Percentiles rank a stretch among this genome's conserved stretches.
phyloP scores from a whole-genome alignment of 345 rosid genomes.

The Lenwebbia sp. region DNA sequence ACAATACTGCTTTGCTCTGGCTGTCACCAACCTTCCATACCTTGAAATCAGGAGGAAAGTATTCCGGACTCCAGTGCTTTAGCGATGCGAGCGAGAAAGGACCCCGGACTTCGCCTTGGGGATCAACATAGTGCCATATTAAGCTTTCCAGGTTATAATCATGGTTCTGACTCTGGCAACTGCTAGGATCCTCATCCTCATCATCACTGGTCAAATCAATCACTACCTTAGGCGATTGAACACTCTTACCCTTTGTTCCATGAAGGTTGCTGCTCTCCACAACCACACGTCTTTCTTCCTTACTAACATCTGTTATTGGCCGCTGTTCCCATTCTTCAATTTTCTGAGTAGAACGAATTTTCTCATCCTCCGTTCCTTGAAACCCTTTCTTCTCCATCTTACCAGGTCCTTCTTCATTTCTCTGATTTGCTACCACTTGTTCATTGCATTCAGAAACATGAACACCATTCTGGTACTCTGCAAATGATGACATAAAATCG shows the following conservation, averaged over 20 bases:
- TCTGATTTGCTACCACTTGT: background rate
- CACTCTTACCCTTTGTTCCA: background rate
- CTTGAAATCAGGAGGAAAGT: conserved; percentile 49
- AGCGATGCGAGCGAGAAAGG: conserved; percentile 53
- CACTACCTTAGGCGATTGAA: conserved; percentile 10
- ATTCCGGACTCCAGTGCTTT: conserved; percentile 38
- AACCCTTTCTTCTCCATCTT: background rate
- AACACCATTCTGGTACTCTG: conserved; percentile 4
- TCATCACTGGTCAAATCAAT: conserved; percentile 49
- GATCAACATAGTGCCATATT: conserved; percentile 64
- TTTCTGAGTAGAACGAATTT: background rate
- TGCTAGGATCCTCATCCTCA: conserved; percentile 18
- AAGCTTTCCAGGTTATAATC: conserved; percentile 6
- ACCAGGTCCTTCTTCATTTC: background rate
- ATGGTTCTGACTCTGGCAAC: background rate
- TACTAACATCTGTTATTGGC: background rate
- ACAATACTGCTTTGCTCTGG: conserved; percentile 26
- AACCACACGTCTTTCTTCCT: background rate
- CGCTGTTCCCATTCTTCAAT: background rate
- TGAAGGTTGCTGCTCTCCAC: background rate
- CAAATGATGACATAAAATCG: background rate
- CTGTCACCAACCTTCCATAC: conserved; percentile 56
- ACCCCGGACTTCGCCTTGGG: conserved; percentile 45
- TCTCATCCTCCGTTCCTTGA: background rate
- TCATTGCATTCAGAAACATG: background rate